phyloP scores from a whole-genome alignment of 306 rosid genomes.

The Trifolium pratense region DNA sequence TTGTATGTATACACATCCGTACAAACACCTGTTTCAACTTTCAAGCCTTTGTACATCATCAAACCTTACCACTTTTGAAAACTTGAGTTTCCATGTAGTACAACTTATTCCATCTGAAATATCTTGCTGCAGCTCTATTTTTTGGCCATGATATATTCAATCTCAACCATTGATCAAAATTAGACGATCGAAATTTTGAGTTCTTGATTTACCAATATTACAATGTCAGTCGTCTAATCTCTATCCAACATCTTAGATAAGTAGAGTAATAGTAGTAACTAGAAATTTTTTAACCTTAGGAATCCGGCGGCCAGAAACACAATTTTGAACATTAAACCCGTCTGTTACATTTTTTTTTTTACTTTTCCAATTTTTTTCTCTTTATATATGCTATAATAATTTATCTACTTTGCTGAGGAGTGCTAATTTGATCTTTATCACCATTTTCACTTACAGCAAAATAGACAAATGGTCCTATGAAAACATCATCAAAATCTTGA shows the following conservation, averaged over 20 bases:
- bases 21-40: slow-evolving; percentile 6
- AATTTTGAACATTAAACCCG: too few relatives aligned
- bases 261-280: background rate
- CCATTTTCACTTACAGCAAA: slow-evolving; percentile 55
- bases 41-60: slow-evolving; percentile 26
- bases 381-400: slow-evolving; percentile 12
- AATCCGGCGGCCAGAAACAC: too few relatives aligned
- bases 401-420: background rate
- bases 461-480: slow-evolving; percentile 68
- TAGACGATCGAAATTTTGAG: too few relatives aligned
- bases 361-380: background rate
- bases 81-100: slow-evolving; percentile 22
- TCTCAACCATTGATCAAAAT: background rate
- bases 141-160: background rate
- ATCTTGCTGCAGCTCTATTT: background rate
- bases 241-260: background rate
- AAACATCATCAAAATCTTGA: slow-evolving; percentile 56
- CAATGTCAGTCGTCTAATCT: background rate
- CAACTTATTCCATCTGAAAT: background rate
- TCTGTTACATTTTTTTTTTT: too few relatives aligned
- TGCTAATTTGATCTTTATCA: slow-evolving; percentile 36
- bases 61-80: slow-evolving; percentile 25
- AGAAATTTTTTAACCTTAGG: too few relatives aligned
- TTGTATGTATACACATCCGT: background rate
- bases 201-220: background rate